Evolutionary conservation across 2,329 filamentous ascomycete species (phyloP).

Genomic region (Tolypocladium guangdongense): DNA sequence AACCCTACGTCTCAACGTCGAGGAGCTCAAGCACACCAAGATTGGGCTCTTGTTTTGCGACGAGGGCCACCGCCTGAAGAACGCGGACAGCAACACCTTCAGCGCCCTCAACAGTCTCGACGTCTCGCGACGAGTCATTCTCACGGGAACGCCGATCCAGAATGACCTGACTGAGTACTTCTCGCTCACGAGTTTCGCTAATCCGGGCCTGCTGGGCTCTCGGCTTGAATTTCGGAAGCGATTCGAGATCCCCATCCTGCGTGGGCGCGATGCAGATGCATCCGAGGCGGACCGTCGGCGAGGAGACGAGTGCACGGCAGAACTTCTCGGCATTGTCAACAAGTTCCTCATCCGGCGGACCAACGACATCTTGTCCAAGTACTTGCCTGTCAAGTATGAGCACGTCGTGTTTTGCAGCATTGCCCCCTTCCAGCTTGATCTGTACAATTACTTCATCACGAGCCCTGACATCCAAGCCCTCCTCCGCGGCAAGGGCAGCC

Average conservation of each 20-base stretch:
- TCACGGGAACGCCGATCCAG: conserved; percentile 95
- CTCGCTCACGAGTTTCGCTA: conserved; percentile 89
- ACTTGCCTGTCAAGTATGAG: conserved; percentile 95
- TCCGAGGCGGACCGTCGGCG: conserved; percentile 71
- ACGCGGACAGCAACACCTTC: conserved; percentile 92
- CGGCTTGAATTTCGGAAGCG: conserved; percentile 86
- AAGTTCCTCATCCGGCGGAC: conserved; percentile 97
- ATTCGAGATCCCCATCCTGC: conserved; percentile 85
- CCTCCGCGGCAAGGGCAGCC: conserved; percentile 85
- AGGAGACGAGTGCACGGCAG: conserved; percentile 72
- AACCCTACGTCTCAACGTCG: conserved; percentile 81
- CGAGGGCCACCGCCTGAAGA: conserved; percentile 93
- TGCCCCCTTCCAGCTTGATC: conserved; percentile 79
- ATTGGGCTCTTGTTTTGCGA: conserved; percentile 93
- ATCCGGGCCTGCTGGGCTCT: conserved; percentile 82
- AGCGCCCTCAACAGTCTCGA: conserved; percentile 82
- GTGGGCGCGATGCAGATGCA: conserved; percentile 82
- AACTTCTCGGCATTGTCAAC: conserved; percentile 79
- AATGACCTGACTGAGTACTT: conserved; percentile 99
- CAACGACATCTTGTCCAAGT: conserved; percentile 96
- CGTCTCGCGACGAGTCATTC: conserved; percentile 81
- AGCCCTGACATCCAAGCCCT: conserved; percentile 91
- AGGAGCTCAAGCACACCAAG: conserved; percentile 77
- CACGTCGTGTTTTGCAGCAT: conserved; percentile 97
- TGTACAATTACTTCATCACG: conserved; percentile 96